Conservation (phyloP, 2,329 filamentous ascomycete species). For the Penicillium sp. region DNA sequence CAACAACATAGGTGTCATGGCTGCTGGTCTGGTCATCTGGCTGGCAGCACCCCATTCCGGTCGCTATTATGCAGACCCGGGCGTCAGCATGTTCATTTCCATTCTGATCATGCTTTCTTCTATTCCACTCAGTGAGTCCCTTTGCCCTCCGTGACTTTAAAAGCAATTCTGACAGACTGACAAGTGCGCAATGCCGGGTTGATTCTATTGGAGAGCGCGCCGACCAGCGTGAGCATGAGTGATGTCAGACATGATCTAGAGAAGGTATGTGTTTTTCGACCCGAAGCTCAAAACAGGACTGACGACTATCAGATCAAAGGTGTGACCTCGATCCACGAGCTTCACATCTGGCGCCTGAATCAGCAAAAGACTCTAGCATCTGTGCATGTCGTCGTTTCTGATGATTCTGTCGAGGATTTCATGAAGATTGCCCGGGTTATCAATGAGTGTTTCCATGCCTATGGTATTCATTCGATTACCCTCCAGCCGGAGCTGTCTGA, state of each 20-base stretch:
- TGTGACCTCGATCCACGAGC: constrained; percentile 67
- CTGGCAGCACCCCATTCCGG: constrained; percentile 53
- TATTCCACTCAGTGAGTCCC: constrained; percentile 50
- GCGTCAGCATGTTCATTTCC: constrained; percentile 67
- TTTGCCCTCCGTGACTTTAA: not conserved
- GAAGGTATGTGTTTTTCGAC: constrained; percentile 45
- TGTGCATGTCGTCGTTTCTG: constrained; percentile 66
- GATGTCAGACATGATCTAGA: constrained; percentile 71
- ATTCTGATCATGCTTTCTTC: constrained; percentile 70
- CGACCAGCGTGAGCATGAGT: constrained; percentile 58
- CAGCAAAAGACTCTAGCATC: constrained; percentile 70
- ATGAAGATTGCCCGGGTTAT: constrained; percentile 62
- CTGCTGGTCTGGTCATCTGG: constrained; percentile 71
- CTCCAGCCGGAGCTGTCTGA: constrained; percentile 64
- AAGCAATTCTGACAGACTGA: not conserved
- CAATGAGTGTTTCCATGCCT: constrained; percentile 69
- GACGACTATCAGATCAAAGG: constrained; percentile 58
- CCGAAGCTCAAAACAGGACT: constrained; percentile 1
- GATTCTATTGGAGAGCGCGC: constrained; percentile 69
- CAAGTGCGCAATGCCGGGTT: constrained; percentile 47
- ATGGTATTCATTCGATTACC: constrained; percentile 71
- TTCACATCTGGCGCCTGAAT: constrained; percentile 73
- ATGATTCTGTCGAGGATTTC: constrained; percentile 59
- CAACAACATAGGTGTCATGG: constrained; percentile 75
- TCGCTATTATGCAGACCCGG: constrained; percentile 72